Conservation (phyloP, 1,284 basidiomycete species). For the Phlebopus sp. region DNA sequence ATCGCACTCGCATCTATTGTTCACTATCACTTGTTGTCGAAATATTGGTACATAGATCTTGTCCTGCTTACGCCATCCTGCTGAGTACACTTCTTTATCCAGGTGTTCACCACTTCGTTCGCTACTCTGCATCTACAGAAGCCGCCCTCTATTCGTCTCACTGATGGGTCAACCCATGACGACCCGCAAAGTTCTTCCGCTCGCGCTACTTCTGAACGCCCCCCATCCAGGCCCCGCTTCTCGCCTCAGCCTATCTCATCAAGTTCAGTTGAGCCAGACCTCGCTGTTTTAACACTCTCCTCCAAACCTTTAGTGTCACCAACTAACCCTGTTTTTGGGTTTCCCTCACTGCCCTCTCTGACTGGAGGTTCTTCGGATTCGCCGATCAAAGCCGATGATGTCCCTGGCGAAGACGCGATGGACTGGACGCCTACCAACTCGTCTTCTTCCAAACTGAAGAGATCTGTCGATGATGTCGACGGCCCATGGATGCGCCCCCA, state of each 20-base stretch:
- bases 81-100: slow-evolving; percentile 9
- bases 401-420: slow-evolving; percentile 53
- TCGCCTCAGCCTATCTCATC: slow-evolving; percentile 29
- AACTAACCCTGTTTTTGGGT: slow-evolving; percentile 60
- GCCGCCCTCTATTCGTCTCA: slow-evolving; percentile 64
- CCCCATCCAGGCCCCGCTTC: slow-evolving; percentile 18
- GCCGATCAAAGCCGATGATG: slow-evolving; percentile 25
- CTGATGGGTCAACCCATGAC: slow-evolving; percentile 48
- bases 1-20: slow-evolving; percentile 45
- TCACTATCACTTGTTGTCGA: slow-evolving; percentile 45
- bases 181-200: slow-evolving; percentile 33
- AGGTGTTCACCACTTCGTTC: slow-evolving; percentile 53
- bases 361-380: slow-evolving; percentile 17
- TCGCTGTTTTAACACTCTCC: slow-evolving; percentile 62
- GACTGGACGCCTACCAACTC: slow-evolving; percentile 65
- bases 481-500: slow-evolving; percentile 60
- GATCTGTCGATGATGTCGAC: slow-evolving; percentile 31
- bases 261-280: slow-evolving; percentile 48
- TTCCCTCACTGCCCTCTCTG: slow-evolving; percentile 48
- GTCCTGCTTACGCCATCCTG: slow-evolving; percentile 3
- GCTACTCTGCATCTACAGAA: slow-evolving; percentile 56
- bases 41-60: slow-evolving; percentile 43
- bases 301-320: slow-evolving; percentile 50
- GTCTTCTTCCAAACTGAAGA: slow-evolving; percentile 22
- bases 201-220: slow-evolving; percentile 35